Conservation (phyloP, 108 stramenopile genomes). For the Cyclotella cryptica region DNA sequence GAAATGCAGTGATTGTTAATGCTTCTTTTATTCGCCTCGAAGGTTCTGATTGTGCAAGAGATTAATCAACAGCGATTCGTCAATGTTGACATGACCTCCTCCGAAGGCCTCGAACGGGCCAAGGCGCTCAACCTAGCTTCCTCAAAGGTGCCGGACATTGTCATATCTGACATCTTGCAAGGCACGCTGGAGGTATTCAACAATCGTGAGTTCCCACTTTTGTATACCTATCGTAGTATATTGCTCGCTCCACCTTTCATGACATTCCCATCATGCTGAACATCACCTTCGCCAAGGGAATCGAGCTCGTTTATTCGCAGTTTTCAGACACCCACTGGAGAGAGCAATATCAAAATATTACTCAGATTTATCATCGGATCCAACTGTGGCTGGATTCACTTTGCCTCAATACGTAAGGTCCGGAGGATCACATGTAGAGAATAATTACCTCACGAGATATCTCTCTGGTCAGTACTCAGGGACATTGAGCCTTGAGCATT, state of each 20-base stretch:
- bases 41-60: conserved; percentile 43
- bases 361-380: conserved; percentile 50
- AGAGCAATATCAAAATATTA: conserved; percentile 60
- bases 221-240: not conserved
- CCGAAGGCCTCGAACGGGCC: conserved; percentile 38
- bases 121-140: conserved; percentile 39
- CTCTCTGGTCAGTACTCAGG: conserved; percentile 48
- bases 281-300: not conserved
- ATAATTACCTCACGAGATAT: conserved; percentile 62
- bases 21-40: too few species aligned
- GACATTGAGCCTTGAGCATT: conserved; percentile 36
- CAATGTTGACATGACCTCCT: conserved; percentile 47
- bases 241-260: not conserved
- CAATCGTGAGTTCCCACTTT: conserved; percentile 3
- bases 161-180: conserved; percentile 34
- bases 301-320: conserved; percentile 48
- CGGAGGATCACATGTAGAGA: conserved; percentile 40
- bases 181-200: conserved; percentile 34
- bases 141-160: conserved; percentile 40
- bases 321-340: conserved; percentile 62
- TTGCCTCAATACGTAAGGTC: conserved; percentile 32
- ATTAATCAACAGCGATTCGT: conserved; percentile 30
- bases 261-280: not conserved
- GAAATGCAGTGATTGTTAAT: too few species aligned
- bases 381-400: conserved; percentile 42